These are phyloP conservation scores for Protomyces inouyei DNA, from an alignment of 1,139 yeast species.

Conservation along the genomic window DNA sequence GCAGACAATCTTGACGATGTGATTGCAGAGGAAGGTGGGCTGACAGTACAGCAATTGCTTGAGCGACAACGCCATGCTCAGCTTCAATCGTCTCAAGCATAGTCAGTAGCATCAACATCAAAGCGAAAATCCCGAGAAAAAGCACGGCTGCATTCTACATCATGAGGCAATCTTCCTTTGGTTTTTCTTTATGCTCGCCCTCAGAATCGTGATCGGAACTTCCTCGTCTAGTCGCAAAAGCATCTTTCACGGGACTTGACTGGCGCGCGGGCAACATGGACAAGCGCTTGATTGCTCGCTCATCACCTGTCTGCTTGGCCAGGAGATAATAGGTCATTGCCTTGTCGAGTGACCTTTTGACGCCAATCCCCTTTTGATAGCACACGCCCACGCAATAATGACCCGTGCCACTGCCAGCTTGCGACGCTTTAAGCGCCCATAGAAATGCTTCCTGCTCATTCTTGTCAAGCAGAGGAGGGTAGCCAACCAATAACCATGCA, in stretches of 20 bases:
- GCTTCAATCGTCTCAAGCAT: no score
- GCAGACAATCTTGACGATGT: slow-evolving; percentile 1
- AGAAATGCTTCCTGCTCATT: slow-evolving; percentile 86
- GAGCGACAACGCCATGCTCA: not conserved
- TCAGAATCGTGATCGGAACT: not conserved
- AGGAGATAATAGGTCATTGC: slow-evolving; percentile 66
- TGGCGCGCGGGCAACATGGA: not conserved
- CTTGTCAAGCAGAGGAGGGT: slow-evolving; percentile 70
- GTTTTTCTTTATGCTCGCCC: not conserved
- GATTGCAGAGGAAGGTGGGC: not conserved
- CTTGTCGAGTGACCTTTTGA: slow-evolving; percentile 52
- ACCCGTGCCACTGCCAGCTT: slow-evolving; percentile 68
- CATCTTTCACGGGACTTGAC: not conserved
- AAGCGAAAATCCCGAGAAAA: no score
- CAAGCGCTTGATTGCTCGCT: not conserved
- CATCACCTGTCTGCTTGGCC: slow-evolving; percentile 72
- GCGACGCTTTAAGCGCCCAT: slow-evolving; percentile 89
- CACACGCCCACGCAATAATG: slow-evolving; percentile 84
- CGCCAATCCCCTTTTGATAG: slow-evolving; percentile 82
- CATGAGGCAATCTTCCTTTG: not conserved
- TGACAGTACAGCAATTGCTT: slow-evolving; percentile 8
- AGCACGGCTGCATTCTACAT: not conserved
- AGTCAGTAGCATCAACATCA: no score
- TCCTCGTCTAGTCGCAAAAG: not conserved
- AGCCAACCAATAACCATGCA: slow-evolving; percentile 94